A percentile compares a stretch with the other conserved stretches of the same genome.
These are phyloP conservation scores for Scleroderma bovista DNA, from an alignment of 768 basidiomycete species.

Conservation along the genomic window DNA sequence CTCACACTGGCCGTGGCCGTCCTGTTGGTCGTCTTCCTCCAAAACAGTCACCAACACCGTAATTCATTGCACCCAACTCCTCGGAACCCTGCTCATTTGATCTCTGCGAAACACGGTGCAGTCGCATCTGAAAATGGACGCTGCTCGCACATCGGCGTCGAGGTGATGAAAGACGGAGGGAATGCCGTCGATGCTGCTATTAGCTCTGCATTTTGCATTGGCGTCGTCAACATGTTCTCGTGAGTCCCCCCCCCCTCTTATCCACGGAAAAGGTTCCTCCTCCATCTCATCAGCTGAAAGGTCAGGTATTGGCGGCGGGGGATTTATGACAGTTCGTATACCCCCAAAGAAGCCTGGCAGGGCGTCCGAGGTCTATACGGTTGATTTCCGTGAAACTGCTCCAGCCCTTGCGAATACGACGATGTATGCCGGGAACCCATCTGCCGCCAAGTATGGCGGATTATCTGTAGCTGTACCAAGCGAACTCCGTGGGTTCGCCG, in stretches of 20 bases:
- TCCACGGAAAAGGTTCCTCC: not conserved
- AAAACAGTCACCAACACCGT: not conserved
- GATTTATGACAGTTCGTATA: slow-evolving; percentile 60
- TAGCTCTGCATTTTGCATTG: slow-evolving; percentile 69
- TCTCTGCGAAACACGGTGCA: slow-evolving; percentile 68
- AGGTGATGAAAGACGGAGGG: slow-evolving; percentile 73
- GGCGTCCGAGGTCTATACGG: slow-evolving; percentile 31
- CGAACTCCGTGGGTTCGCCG: slow-evolving; percentile 82
- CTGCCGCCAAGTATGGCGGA: slow-evolving; percentile 63
- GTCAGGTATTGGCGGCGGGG: slow-evolving; percentile 84
- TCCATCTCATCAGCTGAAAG: slow-evolving; percentile 28
- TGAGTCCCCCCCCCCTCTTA: slow-evolving; percentile 31
- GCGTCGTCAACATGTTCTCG: slow-evolving; percentile 90
- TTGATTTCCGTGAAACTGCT: slow-evolving; percentile 89
- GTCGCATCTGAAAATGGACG: slow-evolving; percentile 85
- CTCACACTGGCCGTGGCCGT: slow-evolving; percentile 8
- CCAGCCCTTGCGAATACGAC: slow-evolving; percentile 65
- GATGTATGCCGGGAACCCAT: slow-evolving; percentile 65
- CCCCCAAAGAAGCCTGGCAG: not conserved
- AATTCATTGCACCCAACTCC: not conserved
- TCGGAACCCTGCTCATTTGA: slow-evolving; percentile 53
- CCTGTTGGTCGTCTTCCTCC: slow-evolving; percentile 9
- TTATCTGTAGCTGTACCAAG: slow-evolving; percentile 88
- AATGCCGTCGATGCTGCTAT: slow-evolving; percentile 90
- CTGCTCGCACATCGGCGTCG: slow-evolving; percentile 83